Evolutionary conservation across 139 green algal species (phyloP), one percentile per base, ranked within the genome.

Genomic region (Closterium sp.): DNA sequence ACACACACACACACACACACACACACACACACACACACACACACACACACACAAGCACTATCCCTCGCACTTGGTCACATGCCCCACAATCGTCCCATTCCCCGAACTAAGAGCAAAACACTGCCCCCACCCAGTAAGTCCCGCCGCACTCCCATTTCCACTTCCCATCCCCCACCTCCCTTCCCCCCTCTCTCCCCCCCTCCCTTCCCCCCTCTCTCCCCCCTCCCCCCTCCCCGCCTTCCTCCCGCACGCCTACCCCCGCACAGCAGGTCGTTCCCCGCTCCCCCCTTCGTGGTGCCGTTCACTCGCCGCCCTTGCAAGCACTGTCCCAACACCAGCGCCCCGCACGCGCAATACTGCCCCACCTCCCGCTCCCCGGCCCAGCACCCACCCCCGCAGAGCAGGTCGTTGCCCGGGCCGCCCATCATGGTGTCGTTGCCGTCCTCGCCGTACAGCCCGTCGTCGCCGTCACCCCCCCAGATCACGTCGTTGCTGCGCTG

Each of bases 401-500:
- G 33, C 33, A 83, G 34, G 34, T 89, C 86, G 30, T 83, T 89
- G 28, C 86, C 86, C 12, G 34, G 33, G 23, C 86, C 86, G 23
- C 34, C 34, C 23, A 84, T n/a, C 21, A 89, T 76, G 86, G 34
- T 81, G 33, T 89, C 86, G 33, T 89, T 34, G 34, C 86, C 86
- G 28, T 89, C 86, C 34, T 89, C 86, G 21, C 34, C 33, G 30
- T 89, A 76, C 23, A 89, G 28, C 34, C 34, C 35, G 35, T 89
- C 34, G 34, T 89, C 33, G 30, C 86, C 86, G 7, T 89, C 34
- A 16, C 86, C 86, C 0, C 86, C 33, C 23, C 30, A 89, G 35
- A 89, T 81, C 25, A 76, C 23, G 35, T 89, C 86, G 30, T 89
- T 89, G 86, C 86, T 35, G 34, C 31, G 64, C 86, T 81, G 34